A percentile compares a stretch with the other conserved stretches of the same genome.
phyloP scores from a whole-genome alignment of 345 rosid genomes.

The Psidium guajava region DNA sequence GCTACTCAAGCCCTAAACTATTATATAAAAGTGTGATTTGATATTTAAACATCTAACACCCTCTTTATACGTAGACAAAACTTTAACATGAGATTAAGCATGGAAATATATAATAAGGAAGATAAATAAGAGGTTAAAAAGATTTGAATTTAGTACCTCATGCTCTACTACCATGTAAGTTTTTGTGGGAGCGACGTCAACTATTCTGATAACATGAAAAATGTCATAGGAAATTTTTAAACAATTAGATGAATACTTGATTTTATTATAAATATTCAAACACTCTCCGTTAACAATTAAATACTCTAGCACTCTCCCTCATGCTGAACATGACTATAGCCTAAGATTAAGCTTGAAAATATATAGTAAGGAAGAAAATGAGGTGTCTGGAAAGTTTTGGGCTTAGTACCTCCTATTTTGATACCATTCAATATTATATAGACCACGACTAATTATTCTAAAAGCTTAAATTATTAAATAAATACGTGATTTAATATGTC shows the following conservation, averaged over 20 bases:
- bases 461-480: background rate
- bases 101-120: background rate
- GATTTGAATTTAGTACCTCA: background rate
- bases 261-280: background rate
- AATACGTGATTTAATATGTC: background rate
- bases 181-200: no score
- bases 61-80: background rate
- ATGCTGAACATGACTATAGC: background rate
- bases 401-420: background rate
- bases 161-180: no score
- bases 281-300: no score
- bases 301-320: background rate
- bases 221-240: background rate
- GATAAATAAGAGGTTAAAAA: background rate
- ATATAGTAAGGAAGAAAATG: background rate
- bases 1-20: background rate
- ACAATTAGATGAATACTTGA: background rate
- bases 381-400: background rate
- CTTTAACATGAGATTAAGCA: background rate
- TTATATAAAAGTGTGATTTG: background rate
- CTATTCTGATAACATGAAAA: background rate
- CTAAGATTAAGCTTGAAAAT: background rate
- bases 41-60: background rate
- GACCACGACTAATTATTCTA: background rate
- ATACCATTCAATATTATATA: background rate